Base-by-base conservation (phyloP, 2,329 filamentous ascomycete species). In the Xylaria sp. region DNA sequence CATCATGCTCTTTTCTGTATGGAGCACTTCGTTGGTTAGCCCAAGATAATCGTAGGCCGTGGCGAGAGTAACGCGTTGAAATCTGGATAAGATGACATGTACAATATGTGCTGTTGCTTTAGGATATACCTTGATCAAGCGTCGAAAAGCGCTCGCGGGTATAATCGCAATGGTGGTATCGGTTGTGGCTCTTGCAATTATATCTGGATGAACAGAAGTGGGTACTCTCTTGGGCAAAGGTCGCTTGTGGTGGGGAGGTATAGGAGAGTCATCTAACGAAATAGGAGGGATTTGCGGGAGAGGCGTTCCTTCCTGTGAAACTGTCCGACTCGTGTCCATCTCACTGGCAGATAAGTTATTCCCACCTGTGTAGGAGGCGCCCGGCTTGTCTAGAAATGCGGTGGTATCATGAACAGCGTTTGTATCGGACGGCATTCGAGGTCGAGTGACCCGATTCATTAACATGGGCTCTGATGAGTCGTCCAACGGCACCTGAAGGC, bases 131-230 rank as follows among this genome's bases (percentile, higher is more conserved):
- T 93, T 89, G 57, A 97, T 99, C 59, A 99, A 83, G 9, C 96
- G 90, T 60, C 94, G 89, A 74, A 99, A 99, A 3, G 96, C 96
- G 76, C 94, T 97, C 0, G 96, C 96, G 1, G 96, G 96, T 64
- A 99, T 99, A 70, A 99, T 96, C 5, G 96, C 96, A 79, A 99
- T 97, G 0, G 96, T 99, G 0, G 96, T 99, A 77, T 99, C 96
- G 27, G 96, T 92, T 17, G 94, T 96, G 5, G 96, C 96, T 71
- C 96, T 88, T n/a, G 95, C 96, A 70, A 99, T 93, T 69, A 99
- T 96, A 75, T 99, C 96, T 11, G 96, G 96, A 79, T 99, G 96
- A 0, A 93, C 94, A 15, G 96, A 98, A 70, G 90, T 91, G 11
- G 88, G 87, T 36, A 81, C 76, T 62, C 84, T 81, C 69, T 83